Conservation (phyloP, 2,329 filamentous ascomycete genomes). For the Aurifilum marmelostoma region DNA sequence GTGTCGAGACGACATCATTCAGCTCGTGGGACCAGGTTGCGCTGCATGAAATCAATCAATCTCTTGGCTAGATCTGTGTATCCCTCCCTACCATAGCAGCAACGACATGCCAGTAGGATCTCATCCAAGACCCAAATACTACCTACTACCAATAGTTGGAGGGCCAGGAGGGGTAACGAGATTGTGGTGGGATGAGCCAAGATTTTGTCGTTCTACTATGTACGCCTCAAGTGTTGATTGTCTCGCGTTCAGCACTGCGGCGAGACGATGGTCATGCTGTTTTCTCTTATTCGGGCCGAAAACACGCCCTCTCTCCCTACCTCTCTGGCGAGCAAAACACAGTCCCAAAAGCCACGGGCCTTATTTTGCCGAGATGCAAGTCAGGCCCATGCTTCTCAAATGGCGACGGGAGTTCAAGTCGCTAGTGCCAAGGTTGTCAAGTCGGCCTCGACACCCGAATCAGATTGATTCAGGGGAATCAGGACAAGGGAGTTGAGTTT, state of each 20-base stretch:
- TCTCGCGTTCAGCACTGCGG: not conserved
- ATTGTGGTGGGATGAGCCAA: not conserved
- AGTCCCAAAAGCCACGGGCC: not conserved
- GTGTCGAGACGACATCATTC: not conserved
- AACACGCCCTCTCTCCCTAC: not conserved
- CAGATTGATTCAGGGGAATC: constrained; percentile 4
- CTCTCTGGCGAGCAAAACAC: not conserved
- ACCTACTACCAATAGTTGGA: not conserved
- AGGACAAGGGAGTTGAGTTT: constrained; percentile 15
- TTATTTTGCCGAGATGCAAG: constrained; percentile 1
- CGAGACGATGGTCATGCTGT: not conserved
- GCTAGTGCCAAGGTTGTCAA: constrained; percentile 16
- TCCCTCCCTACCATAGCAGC: not conserved
- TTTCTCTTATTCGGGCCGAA: not conserved
- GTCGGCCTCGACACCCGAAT: constrained; percentile 13
- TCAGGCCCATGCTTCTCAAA: not conserved
- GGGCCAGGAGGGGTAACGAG: not conserved
- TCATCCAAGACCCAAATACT: not conserved
- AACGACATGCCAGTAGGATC: not conserved
- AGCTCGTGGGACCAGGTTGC: not conserved
- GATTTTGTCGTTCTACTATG: not conserved
- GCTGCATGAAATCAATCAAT: not conserved
- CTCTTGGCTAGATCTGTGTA: constrained; percentile 17
- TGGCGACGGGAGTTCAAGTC: constrained; percentile 17
- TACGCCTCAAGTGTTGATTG: not conserved